phyloP scores from a whole-genome alignment of 139 green algal genomes.

The Diplosphaera chodatii region DNA sequence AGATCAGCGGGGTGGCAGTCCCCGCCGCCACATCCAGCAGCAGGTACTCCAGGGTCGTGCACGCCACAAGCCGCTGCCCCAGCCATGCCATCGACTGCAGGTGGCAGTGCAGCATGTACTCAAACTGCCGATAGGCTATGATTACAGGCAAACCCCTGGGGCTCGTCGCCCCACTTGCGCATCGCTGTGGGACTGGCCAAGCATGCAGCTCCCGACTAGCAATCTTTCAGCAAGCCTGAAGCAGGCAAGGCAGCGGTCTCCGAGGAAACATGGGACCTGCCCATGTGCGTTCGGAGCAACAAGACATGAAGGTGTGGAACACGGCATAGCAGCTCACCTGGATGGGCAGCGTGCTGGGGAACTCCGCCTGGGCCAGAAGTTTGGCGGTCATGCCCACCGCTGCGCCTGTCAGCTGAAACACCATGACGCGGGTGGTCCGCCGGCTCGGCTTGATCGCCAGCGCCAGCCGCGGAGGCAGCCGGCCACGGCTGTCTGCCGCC shows the following conservation, averaged over 20 bases:
- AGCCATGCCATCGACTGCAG: constrained; percentile 31
- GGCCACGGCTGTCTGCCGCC: not conserved
- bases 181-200: too few species aligned
- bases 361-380: constrained; percentile 15
- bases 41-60: constrained; percentile 28
- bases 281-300: too few species aligned
- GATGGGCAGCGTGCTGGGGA: constrained; percentile 20
- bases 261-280: too few species aligned
- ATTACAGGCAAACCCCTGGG: not conserved
- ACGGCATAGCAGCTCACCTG: constrained; percentile 13
- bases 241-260: too few species aligned
- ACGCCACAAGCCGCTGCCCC: constrained; percentile 23
- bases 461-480: constrained; percentile 24
- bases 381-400: constrained; percentile 12
- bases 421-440: constrained; percentile 12
- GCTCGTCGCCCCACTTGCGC: too few species aligned
- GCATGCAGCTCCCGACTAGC: too few species aligned
- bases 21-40: constrained; percentile 16
- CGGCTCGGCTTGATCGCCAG: constrained; percentile 23
- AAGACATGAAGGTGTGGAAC: not conserved
- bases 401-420: constrained; percentile 21
- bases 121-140: not conserved
- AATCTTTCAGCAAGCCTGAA: too few species aligned
- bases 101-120: not conserved
- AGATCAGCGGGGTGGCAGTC: constrained; percentile 20